phyloP scores from a whole-genome alignment of 2,329 filamentous ascomycete genomes.

The Aureobasidium lini region DNA sequence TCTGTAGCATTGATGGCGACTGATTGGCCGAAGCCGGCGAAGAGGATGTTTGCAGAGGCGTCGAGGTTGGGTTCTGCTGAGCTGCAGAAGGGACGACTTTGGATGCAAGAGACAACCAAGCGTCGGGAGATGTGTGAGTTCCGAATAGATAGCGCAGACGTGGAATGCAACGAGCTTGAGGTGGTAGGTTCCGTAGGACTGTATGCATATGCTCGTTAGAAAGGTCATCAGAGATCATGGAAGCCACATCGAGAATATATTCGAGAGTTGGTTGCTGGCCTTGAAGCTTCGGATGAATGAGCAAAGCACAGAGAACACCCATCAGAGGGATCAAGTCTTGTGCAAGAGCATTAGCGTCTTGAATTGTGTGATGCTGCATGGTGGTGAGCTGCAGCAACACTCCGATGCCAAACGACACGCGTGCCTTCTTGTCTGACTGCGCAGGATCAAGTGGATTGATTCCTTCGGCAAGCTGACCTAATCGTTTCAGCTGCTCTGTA shows the following conservation, averaged over 20 bases:
- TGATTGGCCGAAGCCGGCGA: slow-evolving; percentile 5
- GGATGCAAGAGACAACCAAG: slow-evolving; percentile 36
- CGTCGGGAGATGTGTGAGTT: slow-evolving; percentile 26
- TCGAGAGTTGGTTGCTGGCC: slow-evolving; percentile 29
- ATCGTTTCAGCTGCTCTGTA: background rate
- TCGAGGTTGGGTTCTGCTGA: slow-evolving; percentile 7
- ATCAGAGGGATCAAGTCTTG: slow-evolving; percentile 1
- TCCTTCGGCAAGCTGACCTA: slow-evolving; percentile 11
- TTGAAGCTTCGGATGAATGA: slow-evolving; percentile 32
- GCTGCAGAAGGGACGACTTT: background rate
- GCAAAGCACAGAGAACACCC: slow-evolving; percentile 29
- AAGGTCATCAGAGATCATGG: slow-evolving; percentile 34
- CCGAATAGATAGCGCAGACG: slow-evolving; percentile 37
- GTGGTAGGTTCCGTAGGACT: slow-evolving; percentile 23
- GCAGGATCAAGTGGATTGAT: background rate
- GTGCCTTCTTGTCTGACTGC: background rate
- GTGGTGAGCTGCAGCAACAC: slow-evolving; percentile 35
- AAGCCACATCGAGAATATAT: slow-evolving; percentile 37
- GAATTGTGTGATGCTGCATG: slow-evolving; percentile 27
- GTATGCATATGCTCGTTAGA: slow-evolving; percentile 30
- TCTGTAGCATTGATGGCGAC: slow-evolving; percentile 3
- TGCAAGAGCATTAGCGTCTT: background rate
- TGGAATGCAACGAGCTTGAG: slow-evolving; percentile 23
- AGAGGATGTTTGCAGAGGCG: background rate
- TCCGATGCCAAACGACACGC: slow-evolving; percentile 16